Conservation (phyloP, 176 grass and related monocot species). For the Hordeum marinum region DNA sequence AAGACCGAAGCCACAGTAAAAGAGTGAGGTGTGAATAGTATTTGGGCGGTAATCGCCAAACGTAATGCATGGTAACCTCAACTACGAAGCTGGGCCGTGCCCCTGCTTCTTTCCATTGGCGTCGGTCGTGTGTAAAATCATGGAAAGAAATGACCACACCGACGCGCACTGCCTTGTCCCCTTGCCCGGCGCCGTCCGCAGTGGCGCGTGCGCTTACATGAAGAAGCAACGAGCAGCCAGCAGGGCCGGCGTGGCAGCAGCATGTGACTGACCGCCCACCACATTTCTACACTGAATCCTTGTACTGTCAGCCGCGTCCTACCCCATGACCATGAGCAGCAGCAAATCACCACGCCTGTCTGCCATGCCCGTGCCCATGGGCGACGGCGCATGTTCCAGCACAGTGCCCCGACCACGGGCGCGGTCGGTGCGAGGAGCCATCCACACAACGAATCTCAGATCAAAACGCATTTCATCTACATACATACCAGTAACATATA, state of each 20-base stretch:
- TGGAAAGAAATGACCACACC: neutral
- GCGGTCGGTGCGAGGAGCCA: neutral
- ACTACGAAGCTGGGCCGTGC: no score
- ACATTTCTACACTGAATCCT: neutral
- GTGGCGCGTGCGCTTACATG: neutral
- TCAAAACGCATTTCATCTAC: conserved; percentile 8
- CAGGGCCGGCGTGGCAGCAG: neutral
- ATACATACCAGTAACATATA: neutral
- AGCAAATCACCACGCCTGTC: neutral
- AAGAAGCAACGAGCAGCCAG: neutral
- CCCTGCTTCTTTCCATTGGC: no score
- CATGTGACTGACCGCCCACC: no score
- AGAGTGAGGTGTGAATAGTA: no score
- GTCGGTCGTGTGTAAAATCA: neutral
- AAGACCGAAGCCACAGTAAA: no score
- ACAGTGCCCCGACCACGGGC: neutral
- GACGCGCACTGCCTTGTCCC: neutral
- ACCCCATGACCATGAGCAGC: neutral
- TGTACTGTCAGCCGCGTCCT: neutral
- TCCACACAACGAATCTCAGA: neutral
- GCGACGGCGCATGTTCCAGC: conserved; percentile 16
- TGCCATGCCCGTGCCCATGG: neutral
- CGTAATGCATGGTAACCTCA: no score
- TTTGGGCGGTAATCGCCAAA: no score
- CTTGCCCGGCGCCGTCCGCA: neutral